Conservation (phyloP, 345 rosid species). For the Rhizophora mangle region DNA sequence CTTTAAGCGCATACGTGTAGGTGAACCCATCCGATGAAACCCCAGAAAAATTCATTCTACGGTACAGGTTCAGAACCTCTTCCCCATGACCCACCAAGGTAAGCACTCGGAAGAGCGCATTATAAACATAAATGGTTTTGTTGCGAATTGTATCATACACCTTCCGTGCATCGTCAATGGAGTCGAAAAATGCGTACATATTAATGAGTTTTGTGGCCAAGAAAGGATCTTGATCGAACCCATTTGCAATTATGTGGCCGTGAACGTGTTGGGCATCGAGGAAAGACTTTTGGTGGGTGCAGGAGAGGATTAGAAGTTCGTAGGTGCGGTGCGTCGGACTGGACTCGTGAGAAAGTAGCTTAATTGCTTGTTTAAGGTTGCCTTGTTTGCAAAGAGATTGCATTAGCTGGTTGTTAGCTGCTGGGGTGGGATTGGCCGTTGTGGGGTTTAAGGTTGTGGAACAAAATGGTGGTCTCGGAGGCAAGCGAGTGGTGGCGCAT, state of each 20-base stretch:
- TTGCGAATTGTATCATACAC: constrained; percentile 77
- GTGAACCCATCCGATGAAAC: constrained; percentile 75
- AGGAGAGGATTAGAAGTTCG: constrained; percentile 72
- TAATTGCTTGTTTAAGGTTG: constrained; percentile 67
- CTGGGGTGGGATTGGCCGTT: constrained; percentile 11
- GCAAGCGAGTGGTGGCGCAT: constrained; percentile 11
- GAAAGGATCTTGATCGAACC: constrained; percentile 87
- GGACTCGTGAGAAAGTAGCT: constrained; percentile 51
- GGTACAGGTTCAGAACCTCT: constrained; percentile 63
- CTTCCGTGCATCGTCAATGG: constrained; percentile 54
- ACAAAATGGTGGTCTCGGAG: constrained; percentile 29
- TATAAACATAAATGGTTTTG: constrained; percentile 82
- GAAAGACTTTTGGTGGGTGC: constrained; percentile 53
- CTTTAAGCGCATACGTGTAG: constrained; percentile 79
- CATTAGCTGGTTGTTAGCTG: constrained; percentile 42
- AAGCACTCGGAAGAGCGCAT: constrained; percentile 78
- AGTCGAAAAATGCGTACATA: constrained; percentile 54
- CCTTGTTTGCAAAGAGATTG: constrained; percentile 71
- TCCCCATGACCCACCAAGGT: constrained; percentile 67
- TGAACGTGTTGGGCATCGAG: constrained; percentile 60
- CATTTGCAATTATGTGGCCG: constrained; percentile 54
- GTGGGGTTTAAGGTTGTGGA: constrained; percentile 40
- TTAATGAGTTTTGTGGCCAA: constrained; percentile 86
- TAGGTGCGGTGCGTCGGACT: constrained; percentile 76
- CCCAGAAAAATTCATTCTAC: constrained; percentile 57